Evolutionary conservation across 495 filamentous ascomycete species (phyloP).

Genomic region (Sabuloglossum arenarium): DNA sequence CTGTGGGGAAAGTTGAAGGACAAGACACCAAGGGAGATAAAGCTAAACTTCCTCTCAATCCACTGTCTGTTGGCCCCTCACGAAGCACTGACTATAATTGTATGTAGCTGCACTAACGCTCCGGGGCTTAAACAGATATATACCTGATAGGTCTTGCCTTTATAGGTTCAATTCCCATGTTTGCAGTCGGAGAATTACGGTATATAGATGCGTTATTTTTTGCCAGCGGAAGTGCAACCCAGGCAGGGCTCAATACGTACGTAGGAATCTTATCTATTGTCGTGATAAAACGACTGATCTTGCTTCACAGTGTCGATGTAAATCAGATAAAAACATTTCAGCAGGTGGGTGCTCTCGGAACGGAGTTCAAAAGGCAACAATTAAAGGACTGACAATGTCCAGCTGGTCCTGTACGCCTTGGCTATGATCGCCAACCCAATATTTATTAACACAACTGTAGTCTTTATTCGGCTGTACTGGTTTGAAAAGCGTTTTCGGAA

Average conservation of each 20-base stretch:
- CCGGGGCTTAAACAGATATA: conserved; percentile 33
- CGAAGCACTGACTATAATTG: not conserved
- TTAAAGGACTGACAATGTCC: not conserved
- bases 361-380: not conserved
- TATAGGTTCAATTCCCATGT: conserved; percentile 57
- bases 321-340: conserved; percentile 60
- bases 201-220: conserved; percentile 91
- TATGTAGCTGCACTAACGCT: not conserved
- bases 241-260: conserved; percentile 75
- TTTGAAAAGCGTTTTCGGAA: conserved; percentile 87
- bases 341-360: conserved; percentile 22
- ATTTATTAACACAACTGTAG: conserved; percentile 67
- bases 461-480: conserved; percentile 88
- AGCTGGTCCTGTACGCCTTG: conserved; percentile 46
- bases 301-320: conserved; percentile 33
- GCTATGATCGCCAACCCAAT: conserved; percentile 71
- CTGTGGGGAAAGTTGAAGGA: not conserved
- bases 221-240: conserved; percentile 56
- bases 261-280: conserved; percentile 7
- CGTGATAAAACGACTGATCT: conserved; percentile 4
- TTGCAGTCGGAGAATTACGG: conserved; percentile 31
- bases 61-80: conserved; percentile 41
- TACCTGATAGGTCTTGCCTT: conserved; percentile 55
- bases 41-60: conserved; percentile 63
- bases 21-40: not conserved